phyloP scores from a whole-genome alignment of 1,284 basidiomycete species.

The Vanrija humicola region DNA sequence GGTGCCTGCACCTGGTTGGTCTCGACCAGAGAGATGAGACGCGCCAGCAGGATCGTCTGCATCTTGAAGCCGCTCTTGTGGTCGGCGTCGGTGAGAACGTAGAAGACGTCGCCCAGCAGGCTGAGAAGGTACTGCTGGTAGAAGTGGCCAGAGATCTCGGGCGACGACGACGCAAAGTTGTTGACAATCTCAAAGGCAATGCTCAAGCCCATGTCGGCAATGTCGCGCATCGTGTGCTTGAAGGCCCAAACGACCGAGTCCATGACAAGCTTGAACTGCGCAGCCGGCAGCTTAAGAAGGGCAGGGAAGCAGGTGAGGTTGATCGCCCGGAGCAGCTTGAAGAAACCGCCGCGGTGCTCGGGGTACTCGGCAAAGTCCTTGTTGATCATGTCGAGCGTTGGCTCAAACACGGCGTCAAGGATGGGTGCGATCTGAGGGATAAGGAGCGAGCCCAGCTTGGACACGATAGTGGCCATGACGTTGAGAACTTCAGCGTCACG shows the following conservation, averaged over 20 bases:
- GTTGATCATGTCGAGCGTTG: slow-evolving; percentile 98
- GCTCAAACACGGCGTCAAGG: slow-evolving; percentile 95
- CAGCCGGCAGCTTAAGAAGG: slow-evolving; percentile 77
- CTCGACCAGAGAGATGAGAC: slow-evolving; percentile 92
- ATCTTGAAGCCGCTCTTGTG: slow-evolving; percentile 98
- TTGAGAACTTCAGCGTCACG: slow-evolving; percentile 97
- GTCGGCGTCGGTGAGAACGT: slow-evolving; percentile 93
- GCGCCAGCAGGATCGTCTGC: slow-evolving; percentile 81
- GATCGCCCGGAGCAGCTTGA: slow-evolving; percentile 90
- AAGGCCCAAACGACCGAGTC: slow-evolving; percentile 99
- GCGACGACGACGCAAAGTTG: slow-evolving; percentile 84
- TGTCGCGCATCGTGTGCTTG: slow-evolving; percentile 99
- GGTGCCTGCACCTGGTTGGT: slow-evolving; percentile 75
- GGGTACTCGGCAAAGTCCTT: slow-evolving; percentile 98
- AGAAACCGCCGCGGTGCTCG: slow-evolving; percentile 96
- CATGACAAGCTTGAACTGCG: slow-evolving; percentile 96
- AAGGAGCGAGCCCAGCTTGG: slow-evolving; percentile 74
- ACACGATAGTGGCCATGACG: slow-evolving; percentile 95
- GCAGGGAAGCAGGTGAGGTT: slow-evolving; percentile 95
- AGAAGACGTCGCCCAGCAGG: slow-evolving; percentile 95
- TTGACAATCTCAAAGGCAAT: slow-evolving; percentile 93
- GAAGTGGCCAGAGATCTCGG: slow-evolving; percentile 72
- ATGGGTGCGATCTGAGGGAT: slow-evolving; percentile 95
- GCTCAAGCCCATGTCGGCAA: slow-evolving; percentile 89
- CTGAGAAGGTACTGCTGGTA: slow-evolving; percentile 91